Conservation (phyloP, 257 asterid species). For the Perilla frutescens region DNA sequence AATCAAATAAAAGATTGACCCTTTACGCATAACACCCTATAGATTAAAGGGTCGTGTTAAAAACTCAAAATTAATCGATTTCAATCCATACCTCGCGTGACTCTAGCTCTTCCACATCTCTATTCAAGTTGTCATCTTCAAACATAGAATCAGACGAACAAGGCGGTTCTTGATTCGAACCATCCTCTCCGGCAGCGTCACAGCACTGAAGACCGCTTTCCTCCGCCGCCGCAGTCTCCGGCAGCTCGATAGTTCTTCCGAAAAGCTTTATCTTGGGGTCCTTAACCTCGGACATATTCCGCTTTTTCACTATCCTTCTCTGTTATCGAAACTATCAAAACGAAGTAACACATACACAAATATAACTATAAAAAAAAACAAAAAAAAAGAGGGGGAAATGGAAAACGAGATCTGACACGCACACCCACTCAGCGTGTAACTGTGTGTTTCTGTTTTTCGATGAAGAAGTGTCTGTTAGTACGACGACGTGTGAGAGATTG, state of each 20-base stretch:
- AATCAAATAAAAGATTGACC: slow-evolving; percentile 49
- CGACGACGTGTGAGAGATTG: slow-evolving; percentile 40
- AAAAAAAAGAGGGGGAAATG: slow-evolving; percentile 27
- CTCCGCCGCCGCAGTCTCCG: slow-evolving; percentile 48
- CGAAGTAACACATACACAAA: background rate
- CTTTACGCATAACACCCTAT: slow-evolving; percentile 14
- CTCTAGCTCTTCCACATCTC: slow-evolving; percentile 52
- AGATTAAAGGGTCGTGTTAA: slow-evolving; percentile 30
- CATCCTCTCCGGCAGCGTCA: slow-evolving; percentile 44
- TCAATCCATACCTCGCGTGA: slow-evolving; percentile 53
- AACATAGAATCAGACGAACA: slow-evolving; percentile 50
- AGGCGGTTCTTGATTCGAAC: slow-evolving; percentile 48
- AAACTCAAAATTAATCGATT: slow-evolving; percentile 17
- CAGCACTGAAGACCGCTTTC: slow-evolving; percentile 35
- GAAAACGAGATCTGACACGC: slow-evolving; percentile 66
- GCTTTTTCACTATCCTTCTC: slow-evolving; percentile 11
- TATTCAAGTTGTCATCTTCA: slow-evolving; percentile 45
- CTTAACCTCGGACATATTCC: slow-evolving; percentile 66
- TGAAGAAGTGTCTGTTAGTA: slow-evolving; percentile 24
- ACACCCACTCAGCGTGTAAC: slow-evolving; percentile 40
- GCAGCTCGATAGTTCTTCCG: slow-evolving; percentile 79
- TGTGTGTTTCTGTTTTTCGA: slow-evolving; percentile 32
- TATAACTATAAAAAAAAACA: background rate
- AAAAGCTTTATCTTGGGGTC: slow-evolving; percentile 93
- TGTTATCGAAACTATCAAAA: slow-evolving; percentile 31